These are phyloP conservation scores for Bipolaris gigantea DNA, from an alignment of 2,329 filamentous ascomycete genomes.

Conservation along the genomic window DNA sequence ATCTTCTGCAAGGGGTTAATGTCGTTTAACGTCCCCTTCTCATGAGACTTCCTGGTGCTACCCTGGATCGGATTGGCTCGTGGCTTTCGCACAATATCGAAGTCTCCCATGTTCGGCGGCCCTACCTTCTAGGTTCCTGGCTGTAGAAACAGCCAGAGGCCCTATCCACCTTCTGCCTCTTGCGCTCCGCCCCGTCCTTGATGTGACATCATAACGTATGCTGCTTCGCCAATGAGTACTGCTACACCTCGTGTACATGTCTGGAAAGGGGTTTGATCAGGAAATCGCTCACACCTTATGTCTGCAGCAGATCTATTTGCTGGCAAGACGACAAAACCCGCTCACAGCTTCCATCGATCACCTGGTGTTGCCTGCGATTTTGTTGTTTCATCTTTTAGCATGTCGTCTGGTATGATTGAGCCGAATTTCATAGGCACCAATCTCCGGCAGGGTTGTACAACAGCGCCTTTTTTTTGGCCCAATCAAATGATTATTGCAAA, in stretches of 20 bases:
- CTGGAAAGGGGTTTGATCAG: background rate
- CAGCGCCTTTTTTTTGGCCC: no score
- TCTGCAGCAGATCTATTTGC: background rate
- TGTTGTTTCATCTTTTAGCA: no score
- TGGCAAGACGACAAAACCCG: no score
- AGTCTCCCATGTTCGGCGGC: background rate
- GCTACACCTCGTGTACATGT: background rate
- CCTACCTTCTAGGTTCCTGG: background rate
- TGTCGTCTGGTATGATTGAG: no score
- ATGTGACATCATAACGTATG: background rate
- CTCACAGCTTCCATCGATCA: no score
- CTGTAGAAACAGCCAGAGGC: background rate
- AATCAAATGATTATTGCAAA: no score
- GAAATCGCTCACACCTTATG: background rate
- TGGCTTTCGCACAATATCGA: background rate
- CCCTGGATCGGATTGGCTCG: background rate
- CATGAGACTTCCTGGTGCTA: no score
- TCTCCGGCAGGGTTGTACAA: no score
- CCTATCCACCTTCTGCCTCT: background rate
- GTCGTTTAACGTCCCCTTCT: no score
- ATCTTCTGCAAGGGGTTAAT: no score
- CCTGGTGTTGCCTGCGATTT: no score
- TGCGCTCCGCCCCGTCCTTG: background rate
- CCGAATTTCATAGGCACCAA: no score
- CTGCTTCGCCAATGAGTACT: background rate